A percentile compares a stretch with the other conserved stretches of the same genome.
Conservation (phyloP, 164 flowering plant species). For the Magnolia changhungtana region DNA sequence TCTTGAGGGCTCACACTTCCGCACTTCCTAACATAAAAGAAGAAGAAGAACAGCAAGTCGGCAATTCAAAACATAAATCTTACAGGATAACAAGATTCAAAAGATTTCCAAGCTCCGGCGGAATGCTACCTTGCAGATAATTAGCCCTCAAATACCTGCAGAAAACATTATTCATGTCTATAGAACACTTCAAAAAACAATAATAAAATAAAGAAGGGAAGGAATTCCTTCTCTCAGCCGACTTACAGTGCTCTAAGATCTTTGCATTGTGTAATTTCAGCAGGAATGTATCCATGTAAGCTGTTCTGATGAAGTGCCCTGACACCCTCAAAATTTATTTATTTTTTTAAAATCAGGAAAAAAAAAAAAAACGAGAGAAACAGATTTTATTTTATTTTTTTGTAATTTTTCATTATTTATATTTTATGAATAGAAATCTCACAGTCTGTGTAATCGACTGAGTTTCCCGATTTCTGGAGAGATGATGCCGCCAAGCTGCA, state of each 20-base stretch:
- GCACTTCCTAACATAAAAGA: no score
- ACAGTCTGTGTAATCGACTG: constrained; percentile 81
- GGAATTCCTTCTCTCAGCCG: not conserved
- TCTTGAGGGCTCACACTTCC: no score
- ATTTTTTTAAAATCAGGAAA: not conserved
- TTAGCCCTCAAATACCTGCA: constrained; percentile 82
- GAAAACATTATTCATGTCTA: not conserved
- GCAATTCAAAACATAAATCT: constrained; percentile 13
- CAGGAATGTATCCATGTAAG: constrained; percentile 82
- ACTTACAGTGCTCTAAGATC: constrained; percentile 91
- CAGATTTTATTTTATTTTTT: not conserved
- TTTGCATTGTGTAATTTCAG: constrained; percentile 64
- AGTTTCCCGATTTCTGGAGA: constrained; percentile 88
- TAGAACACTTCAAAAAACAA: not conserved
- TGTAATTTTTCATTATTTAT: not conserved
- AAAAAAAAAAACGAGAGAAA: not conserved
- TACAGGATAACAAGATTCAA: constrained; percentile 70
- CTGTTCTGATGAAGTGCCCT: constrained; percentile 95
- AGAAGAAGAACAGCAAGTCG: not conserved
- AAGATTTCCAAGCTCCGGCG: constrained; percentile 78
- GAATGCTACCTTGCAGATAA: constrained; percentile 93
- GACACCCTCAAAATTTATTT: constrained; percentile 7
- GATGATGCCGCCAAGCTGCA: constrained; percentile 78
- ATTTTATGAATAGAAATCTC: constrained; percentile 25
- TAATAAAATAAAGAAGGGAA: not conserved